Base-by-base conservation (phyloP, 169 alveolate species). In the Cryptosporidium felis region DNA sequence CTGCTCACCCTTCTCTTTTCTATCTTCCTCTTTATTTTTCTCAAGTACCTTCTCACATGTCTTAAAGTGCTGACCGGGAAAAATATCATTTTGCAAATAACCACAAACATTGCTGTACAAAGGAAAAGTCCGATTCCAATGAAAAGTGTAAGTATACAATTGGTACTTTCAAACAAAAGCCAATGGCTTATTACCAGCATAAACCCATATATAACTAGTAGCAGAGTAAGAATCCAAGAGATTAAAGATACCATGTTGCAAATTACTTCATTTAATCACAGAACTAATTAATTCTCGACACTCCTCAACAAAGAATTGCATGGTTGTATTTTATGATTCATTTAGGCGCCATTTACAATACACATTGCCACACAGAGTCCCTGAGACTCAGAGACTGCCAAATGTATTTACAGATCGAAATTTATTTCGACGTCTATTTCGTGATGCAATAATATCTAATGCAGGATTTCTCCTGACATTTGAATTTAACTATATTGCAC, bases 261-360 rank as follows among this genome's bases (percentile, higher is more conserved):
- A n/a, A 45, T 65, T 40, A n/a, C 10, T 65, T 18, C 14, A 46
- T 65, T 65, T 38, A 62, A 23, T 16, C 26, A 42, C 34, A 10
- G 28, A 28, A 56, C n/a, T n/a, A n/a, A n/a, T n/a, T n/a, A n/a
- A n/a, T n/a, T n/a, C n/a, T n/a, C n/a, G n/a, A n/a, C n/a, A n/a
- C n/a, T n/a, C n/a, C n/a, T n/a, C n/a, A n/a, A n/a, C n/a, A n/a
- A n/a, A n/a, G n/a, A n/a, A n/a, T n/a, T n/a, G n/a, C n/a, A n/a
- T n/a, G n/a, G n/a, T n/a, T n/a, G n/a, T n/a, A n/a, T n/a, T n/a
- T 56, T 42, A 56, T 56, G 63, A 56, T 26, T 16, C 32, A 26
- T 56, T 56, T 56, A 56, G 63, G 81, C 81, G 81, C 62, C 81
- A 65, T n/a, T 2, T 6, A n/a, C n/a, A n/a, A n/a, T n/a, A n/a